Evolutionary conservation across 805 yeast species (phyloP).

Genomic region (Helenozyma rhizophorensis): DNA sequence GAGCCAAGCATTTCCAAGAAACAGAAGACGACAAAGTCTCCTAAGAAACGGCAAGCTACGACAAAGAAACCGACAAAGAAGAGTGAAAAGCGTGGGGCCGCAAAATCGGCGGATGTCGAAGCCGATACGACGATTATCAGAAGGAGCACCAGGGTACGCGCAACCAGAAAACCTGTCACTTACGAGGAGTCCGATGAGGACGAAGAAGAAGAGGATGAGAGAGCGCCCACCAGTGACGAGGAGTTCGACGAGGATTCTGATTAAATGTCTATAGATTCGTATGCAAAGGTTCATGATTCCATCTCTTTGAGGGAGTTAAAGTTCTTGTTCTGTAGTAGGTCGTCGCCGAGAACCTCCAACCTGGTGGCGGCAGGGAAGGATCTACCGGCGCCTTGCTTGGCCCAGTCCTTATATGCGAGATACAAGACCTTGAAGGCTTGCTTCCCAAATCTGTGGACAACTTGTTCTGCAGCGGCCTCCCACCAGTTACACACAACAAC

Average conservation of each 20-base stretch:
- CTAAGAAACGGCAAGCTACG: neutral
- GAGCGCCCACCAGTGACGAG: conserved; percentile 1
- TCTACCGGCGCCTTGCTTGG: conserved; percentile 44
- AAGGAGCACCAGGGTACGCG: conserved; percentile 12
- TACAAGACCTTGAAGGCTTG: conserved; percentile 66
- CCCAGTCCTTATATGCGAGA: conserved; percentile 48
- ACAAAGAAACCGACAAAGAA: conserved; percentile 1
- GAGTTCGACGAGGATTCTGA: neutral
- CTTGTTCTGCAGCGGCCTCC: conserved; percentile 70
- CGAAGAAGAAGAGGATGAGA: conserved; percentile 15
- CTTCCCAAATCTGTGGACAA: conserved; percentile 53
- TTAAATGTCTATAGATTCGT: neutral
- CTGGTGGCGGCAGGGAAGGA: conserved; percentile 77
- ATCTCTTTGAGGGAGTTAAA: conserved; percentile 43
- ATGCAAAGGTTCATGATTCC: conserved; percentile 22
- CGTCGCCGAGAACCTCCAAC: conserved; percentile 73
- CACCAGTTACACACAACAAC: conserved; percentile 80
- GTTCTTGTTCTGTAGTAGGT: conserved; percentile 51
- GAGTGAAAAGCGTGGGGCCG: no score
- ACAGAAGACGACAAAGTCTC: conserved; percentile 3
- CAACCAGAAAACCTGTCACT: conserved; percentile 15
- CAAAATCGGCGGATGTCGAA: no score
- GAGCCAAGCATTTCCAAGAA: neutral
- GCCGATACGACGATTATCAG: conserved; percentile 25
- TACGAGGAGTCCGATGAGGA: conserved; percentile 15